phyloP scores from a whole-genome alignment of 495 filamentous ascomycete species.

The Penicillium samsonianum region DNA sequence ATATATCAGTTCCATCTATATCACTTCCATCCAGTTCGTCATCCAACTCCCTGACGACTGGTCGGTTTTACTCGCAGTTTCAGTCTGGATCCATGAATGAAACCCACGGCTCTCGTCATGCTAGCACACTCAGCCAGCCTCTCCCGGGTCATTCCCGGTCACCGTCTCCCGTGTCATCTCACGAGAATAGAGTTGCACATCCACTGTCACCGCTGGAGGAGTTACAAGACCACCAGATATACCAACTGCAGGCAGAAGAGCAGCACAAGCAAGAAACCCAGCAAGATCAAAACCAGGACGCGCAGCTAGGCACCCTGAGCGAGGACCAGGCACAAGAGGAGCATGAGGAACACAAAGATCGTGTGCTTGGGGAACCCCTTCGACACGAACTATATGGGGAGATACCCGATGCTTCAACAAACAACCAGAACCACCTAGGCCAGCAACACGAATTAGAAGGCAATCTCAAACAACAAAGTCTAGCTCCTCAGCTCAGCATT shows the following conservation, averaged over 20 bases:
- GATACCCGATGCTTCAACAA: too few species aligned
- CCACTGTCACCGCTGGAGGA: constrained; percentile 7
- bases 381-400: background rate
- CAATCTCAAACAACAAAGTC: background rate
- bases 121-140: constrained; percentile 19
- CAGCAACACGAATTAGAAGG: background rate
- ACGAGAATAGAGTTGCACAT: background rate
- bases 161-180: constrained; percentile 4
- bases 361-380: background rate
- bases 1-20: constrained; percentile 18
- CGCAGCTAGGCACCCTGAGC: background rate
- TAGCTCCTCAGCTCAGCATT: constrained; percentile 4
- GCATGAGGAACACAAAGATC: constrained; percentile 3
- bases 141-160: constrained; percentile 15
- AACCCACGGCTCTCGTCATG: constrained; percentile 9
- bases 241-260: background rate
- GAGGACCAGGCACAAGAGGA: constrained; percentile 9
- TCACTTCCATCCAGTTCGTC: constrained; percentile 15
- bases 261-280: background rate
- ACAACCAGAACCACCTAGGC: background rate
- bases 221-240: background rate
- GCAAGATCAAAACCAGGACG: background rate
- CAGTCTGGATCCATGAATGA: constrained; percentile 13
- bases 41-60: constrained; percentile 8
- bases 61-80: constrained; percentile 27